These are phyloP conservation scores for Sordariomycetes sp. DNA, from an alignment of 2,329 filamentous ascomycete genomes.

Conservation along the genomic window DNA sequence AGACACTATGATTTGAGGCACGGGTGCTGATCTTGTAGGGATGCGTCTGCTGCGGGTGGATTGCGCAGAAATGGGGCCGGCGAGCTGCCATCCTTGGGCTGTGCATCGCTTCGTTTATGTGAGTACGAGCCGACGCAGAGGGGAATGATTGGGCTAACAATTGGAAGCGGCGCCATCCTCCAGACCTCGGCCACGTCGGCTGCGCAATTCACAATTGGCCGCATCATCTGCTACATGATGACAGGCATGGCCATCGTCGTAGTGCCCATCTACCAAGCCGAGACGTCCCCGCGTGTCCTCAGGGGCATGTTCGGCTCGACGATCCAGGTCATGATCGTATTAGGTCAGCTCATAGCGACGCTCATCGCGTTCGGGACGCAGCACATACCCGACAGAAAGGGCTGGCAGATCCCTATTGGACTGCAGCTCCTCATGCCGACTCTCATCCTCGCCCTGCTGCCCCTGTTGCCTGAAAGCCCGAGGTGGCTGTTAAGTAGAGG, in stretches of 20 bases:
- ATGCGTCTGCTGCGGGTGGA: constrained; percentile 3
- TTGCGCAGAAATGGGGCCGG: constrained; percentile 17
- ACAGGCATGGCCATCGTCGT: constrained; percentile 21
- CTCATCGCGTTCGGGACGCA: constrained; percentile 16
- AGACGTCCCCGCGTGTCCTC: constrained; percentile 13
- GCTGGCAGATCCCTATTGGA: constrained; percentile 35
- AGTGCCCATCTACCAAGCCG: constrained; percentile 18
- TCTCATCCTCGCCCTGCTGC: constrained; percentile 21
- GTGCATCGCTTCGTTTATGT: constrained; percentile 10
- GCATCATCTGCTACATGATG: constrained; percentile 18
- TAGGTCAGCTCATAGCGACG: constrained; percentile 15
- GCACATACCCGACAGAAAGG: constrained; percentile 8
- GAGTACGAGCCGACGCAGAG: not conserved
- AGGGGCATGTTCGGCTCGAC: constrained; percentile 18
- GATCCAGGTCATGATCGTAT: constrained; percentile 16
- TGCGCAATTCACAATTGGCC: constrained; percentile 19
- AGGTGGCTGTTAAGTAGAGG: constrained; percentile 18
- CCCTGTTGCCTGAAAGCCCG: constrained; percentile 29
- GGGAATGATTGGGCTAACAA: not conserved
- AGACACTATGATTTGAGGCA: not conserved
- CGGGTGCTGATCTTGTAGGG: not conserved
- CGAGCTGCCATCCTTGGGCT: constrained; percentile 12
- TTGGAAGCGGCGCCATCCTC: constrained; percentile 14
- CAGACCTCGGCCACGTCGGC: constrained; percentile 16
- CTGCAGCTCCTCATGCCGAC: constrained; percentile 32